These are phyloP conservation scores for Arthrobotrys musiformis DNA, from an alignment of 2,329 filamentous ascomycete species.

Conservation along the genomic window DNA sequence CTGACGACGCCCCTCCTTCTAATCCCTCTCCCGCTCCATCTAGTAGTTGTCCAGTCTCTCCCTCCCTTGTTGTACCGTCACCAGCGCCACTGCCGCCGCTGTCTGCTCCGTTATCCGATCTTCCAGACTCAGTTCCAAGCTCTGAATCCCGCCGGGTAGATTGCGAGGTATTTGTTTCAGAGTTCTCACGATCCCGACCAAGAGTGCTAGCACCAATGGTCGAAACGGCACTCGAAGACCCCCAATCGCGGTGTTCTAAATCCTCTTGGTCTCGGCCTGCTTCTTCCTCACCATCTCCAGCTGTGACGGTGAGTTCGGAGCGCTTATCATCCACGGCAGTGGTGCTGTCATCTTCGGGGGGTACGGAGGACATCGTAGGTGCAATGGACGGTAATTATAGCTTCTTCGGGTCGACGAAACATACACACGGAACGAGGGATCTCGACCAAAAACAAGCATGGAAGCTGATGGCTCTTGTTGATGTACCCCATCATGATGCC, in stretches of 20 bases:
- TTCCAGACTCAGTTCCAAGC: not conserved
- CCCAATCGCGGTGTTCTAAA: constrained; percentile 4
- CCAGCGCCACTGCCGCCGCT: not conserved
- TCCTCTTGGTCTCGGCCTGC: not conserved
- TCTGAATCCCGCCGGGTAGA: constrained; percentile 27
- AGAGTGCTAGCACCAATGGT: not conserved
- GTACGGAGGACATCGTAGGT: constrained; percentile 34
- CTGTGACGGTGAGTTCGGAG: constrained; percentile 32
- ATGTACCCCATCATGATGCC: not conserved
- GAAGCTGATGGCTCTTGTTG: constrained; percentile 1
- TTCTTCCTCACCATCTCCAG: not conserved
- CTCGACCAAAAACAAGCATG: not conserved
- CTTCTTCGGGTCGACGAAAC: constrained; percentile 6
- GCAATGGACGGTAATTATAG: constrained; percentile 3
- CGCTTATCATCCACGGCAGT: constrained; percentile 10
- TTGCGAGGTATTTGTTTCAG: constrained; percentile 24
- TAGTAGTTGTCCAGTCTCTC: not conserved
- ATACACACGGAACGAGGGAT: not conserved
- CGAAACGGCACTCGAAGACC: constrained; percentile 21
- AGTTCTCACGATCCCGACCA: constrained; percentile 17
- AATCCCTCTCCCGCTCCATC: not conserved
- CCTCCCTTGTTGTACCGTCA: not conserved
- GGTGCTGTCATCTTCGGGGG: constrained; percentile 23
- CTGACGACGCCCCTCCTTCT: not conserved
- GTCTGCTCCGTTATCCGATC: not conserved